Base-by-base conservation (phyloP, 495 filamentous ascomycete genomes). In the Monascus purpureus region DNA sequence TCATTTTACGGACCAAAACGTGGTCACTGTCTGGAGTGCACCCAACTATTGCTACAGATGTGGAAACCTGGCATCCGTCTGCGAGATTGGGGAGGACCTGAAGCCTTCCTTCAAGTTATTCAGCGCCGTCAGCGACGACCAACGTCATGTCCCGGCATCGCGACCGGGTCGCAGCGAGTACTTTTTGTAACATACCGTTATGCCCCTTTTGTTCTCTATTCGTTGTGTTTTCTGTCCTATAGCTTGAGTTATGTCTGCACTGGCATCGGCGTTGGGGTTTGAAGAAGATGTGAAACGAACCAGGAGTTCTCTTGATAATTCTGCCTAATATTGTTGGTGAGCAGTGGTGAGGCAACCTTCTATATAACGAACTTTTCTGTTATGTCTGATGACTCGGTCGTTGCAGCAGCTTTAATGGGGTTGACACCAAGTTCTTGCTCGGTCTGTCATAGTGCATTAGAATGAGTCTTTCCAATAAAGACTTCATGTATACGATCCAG, bases 1-100 rank as follows among this genome's bases (percentile, higher is more conserved):
- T 52, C 90, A 97, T 52, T 97, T 97, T 57, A 59, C 73, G 31
- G 78, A 94, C 48, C 88, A 93, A 49, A 90, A 92, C 15, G 90
- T 97, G 32, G 90, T 95, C n/a, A 97, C 90, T 0, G 90, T 97
- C 18, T 97, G 90, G 90, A 93, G 83, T 17, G 90, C 90, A 1
- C 90, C 90, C 8, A 97, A 97, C 56, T 97, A 97, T 68, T 97
- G 90, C 60, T 97, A 97, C 52, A 82, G 90, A 18, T 97, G 90
- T 47, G 90, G 90, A 31, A 97, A 97, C 45, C 77, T 97, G 22
- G 90, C 90, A 8, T 92, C 82, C 9, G 94, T 97, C 45, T 96
- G 94, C 78, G 88, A 86, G 33, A 73, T 97, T 25, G 74, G 75
- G 18, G 80, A 82, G 36, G 79, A 92, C 42, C 65, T 93, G 13